Conservation (phyloP, 768 basidiomycete species). For the Amanita subjunquillea region DNA sequence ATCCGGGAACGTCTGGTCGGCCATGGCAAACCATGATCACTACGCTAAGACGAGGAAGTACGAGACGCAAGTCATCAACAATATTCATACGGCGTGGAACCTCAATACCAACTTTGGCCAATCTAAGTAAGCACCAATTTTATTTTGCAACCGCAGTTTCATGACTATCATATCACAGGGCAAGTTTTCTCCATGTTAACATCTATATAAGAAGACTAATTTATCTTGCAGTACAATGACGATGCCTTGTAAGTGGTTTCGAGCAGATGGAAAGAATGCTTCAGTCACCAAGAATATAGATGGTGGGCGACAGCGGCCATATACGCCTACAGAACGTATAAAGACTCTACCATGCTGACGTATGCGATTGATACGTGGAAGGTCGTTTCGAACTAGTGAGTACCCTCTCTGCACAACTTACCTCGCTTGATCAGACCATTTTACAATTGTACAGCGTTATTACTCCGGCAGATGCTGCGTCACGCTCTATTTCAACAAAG, state of each 20-base stretch:
- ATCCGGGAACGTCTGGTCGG: conserved; percentile 39
- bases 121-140: not conserved
- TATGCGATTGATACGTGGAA: conserved; percentile 41
- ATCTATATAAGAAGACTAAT: not conserved
- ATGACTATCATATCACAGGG: not conserved
- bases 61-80: conserved; percentile 21
- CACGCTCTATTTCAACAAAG: conserved; percentile 29
- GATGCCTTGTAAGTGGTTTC: not conserved
- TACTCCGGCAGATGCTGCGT: conserved; percentile 26
- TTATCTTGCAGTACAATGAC: not conserved
- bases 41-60: conserved; percentile 26
- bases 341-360: conserved; percentile 27
- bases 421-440: not conserved
- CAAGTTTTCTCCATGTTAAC: not conserved
- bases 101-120: not conserved
- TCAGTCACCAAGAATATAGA: conserved; percentile 12
- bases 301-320: conserved; percentile 48
- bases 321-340: conserved; percentile 38
- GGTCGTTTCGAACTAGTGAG: conserved; percentile 35
- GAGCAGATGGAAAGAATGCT: conserved; percentile 15
- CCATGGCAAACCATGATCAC: conserved; percentile 38
- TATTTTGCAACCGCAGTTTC: not conserved
- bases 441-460: conserved; percentile 22
- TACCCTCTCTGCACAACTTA: not conserved
- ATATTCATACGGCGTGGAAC: not conserved